Percentiles rank a stretch among this genome's conserved stretches.
These are phyloP conservation scores for Vanilla planifolia DNA, from an alignment of 106 monocot species.

Conservation along the genomic window DNA sequence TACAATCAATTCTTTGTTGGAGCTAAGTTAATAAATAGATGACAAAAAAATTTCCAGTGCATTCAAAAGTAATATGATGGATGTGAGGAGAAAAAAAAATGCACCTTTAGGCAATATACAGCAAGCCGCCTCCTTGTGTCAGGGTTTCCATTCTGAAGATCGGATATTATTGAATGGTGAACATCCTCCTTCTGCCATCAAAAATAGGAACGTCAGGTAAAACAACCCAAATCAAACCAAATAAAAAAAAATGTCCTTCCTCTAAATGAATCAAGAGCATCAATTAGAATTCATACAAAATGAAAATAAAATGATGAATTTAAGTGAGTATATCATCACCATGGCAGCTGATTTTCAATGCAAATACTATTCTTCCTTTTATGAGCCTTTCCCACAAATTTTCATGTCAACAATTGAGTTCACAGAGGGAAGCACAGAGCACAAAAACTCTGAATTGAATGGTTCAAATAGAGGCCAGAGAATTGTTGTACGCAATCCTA, in stretches of 20 bases:
- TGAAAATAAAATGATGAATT: not conserved
- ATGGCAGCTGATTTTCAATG: not conserved
- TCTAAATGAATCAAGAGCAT: not conserved
- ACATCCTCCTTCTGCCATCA: constrained; percentile 95
- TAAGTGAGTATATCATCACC: not conserved
- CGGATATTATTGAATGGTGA: constrained; percentile 99
- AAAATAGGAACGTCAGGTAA: constrained; percentile 10
- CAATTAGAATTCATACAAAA: not conserved
- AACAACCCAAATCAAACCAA: constrained; percentile 1
- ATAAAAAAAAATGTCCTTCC: not conserved
- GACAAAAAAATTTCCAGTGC: not conserved
- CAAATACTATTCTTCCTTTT: not conserved
- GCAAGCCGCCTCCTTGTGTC: constrained; percentile 95
- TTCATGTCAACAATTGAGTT: not conserved
- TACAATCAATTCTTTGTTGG: too few species aligned
- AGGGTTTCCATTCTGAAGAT: constrained; percentile 94
- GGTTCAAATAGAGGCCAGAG: too few species aligned
- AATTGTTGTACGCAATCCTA: too few species aligned
- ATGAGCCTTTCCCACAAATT: not conserved
- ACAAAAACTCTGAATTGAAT: too few species aligned
- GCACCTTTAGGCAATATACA: constrained; percentile 97
- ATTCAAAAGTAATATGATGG: not conserved
- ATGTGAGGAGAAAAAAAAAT: not conserved
- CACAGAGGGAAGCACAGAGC: too few species aligned
- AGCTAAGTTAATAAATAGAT: not conserved